Conservation (phyloP, 2,329 filamentous ascomycete species). For the Penicillium expansum region DNA sequence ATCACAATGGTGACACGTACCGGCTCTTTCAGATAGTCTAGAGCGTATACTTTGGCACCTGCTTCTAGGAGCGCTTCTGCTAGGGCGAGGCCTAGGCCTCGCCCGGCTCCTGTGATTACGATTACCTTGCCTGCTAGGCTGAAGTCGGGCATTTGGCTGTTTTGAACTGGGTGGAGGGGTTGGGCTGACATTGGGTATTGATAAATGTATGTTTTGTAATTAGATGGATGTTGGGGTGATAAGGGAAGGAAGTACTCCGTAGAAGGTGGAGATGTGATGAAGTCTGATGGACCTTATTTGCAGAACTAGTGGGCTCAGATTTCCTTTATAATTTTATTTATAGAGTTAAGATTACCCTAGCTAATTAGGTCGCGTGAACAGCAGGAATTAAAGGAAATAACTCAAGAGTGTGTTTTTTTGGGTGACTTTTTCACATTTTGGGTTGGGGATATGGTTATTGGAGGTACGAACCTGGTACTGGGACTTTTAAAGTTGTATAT, state of each 20-base stretch:
- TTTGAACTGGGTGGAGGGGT: neutral
- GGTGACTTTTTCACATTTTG: too few species aligned
- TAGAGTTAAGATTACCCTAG: too few species aligned
- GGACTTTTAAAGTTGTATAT: too few species aligned
- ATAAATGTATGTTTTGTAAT: too few species aligned
- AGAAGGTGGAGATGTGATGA: neutral
- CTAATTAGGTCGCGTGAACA: neutral
- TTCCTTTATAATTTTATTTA: too few species aligned
- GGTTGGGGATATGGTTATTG: neutral
- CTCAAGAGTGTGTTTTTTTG: neutral
- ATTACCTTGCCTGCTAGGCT: neutral
- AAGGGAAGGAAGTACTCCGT: neutral
- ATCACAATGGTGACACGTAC: neutral
- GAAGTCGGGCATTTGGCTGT: neutral
- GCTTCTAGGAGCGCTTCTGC: neutral
- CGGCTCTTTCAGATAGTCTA: neutral
- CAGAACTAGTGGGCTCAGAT: neutral
- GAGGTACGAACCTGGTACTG: too few species aligned
- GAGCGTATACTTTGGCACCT: neutral
- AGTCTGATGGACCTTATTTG: neutral
- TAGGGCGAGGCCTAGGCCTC: neutral
- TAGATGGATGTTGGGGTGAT: neutral
- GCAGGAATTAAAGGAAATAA: neutral
- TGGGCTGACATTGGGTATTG: neutral
- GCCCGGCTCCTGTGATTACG: neutral